Evolutionary conservation across 208 protist genomes (phyloP), one percentile per base, ranked within the genome.

Genomic region (Crithidia acanthocephali): DNA sequence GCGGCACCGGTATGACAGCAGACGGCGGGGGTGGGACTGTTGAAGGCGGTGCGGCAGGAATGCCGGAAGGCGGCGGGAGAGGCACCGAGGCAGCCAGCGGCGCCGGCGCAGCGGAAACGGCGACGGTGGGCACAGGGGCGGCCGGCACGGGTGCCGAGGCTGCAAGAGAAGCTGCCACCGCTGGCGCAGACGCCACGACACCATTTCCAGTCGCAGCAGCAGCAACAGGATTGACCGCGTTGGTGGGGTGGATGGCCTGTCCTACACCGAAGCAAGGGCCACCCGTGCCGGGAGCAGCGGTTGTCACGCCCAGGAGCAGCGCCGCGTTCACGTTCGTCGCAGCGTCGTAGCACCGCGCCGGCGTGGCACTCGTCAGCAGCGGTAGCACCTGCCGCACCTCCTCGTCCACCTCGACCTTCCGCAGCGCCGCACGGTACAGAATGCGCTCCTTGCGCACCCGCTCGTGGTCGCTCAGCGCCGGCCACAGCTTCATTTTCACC

Each of bases 401-500:
- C 20, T 71, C 70, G 51, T 91, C 75, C 52, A 90, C 59, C 32
- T 88, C 79, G 23, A 76, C 60, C 55, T 88, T 81, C 33, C 64
- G 63, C 47, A 84, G 52, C 2, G 59, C 75, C 1, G 91, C 91
- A 22, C 69, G 72, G 25, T 86, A 79, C 62, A 87, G 86, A 58
- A 96, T 80, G 57, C 91, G 84, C 73, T 92, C 83, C 57, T 75
- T 67, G 28, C 91, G 88, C 33, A 91, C 66, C 63, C 88, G 84
- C 74, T 96, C 87, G 63, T 96, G 87, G 58, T 96, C 91, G 55
- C 86, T 84, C 35, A 96, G 60, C 16, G 88, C 85, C 4, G 88
- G 91, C 91, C 91, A 96, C 53, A 96, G 68, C 73, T 76, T 79
- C 69, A 96, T 74, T 28, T 83, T 76, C 45, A 93, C 91, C 74